phyloP scores from a whole-genome alignment of 2,329 filamentous ascomycete species.

The Colletotrichum cuscutae region DNA sequence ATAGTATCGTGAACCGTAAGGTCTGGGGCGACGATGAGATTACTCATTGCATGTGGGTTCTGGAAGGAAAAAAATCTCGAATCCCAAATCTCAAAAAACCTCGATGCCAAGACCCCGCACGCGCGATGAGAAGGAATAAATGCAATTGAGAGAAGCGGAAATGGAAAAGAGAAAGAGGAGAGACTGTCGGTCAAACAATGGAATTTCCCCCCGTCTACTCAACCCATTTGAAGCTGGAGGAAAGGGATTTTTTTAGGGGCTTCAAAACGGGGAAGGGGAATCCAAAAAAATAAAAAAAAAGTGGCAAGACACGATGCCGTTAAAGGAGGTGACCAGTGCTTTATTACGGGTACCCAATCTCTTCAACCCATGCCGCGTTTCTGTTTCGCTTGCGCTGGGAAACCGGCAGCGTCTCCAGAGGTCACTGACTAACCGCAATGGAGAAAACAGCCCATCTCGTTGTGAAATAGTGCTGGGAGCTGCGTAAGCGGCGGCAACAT shows the following conservation, averaged over 20 bases:
- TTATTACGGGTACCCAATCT: constrained; percentile 17
- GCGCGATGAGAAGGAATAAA: neutral
- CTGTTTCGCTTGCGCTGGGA: constrained; percentile 1
- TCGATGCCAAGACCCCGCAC: neutral
- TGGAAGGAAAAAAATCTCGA: neutral
- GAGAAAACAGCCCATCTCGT: neutral
- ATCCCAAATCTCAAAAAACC: neutral
- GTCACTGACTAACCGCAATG: neutral
- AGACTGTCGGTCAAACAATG: neutral
- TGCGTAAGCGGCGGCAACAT: neutral
- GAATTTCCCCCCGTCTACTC: neutral
- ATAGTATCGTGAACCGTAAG: constrained; percentile 12
- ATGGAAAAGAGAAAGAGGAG: neutral
- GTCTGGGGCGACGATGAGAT: constrained; percentile 3
- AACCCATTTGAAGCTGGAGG: neutral
- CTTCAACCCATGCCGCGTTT: constrained; percentile 7
- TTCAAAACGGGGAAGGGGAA: neutral
- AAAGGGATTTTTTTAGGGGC: neutral
- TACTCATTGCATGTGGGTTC: constrained; percentile 1
- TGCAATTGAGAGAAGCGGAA: neutral
- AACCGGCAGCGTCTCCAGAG: neutral
- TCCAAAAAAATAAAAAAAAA: neutral
- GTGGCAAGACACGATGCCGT: neutral
- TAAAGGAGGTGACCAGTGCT: constrained; percentile 12
- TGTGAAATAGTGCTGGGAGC: neutral